Evolutionary conservation across 1,284 basidiomycete genomes (phyloP), one percentile per base, ranked within the genome.

Genomic region (Microbotryomycetes sp.): DNA sequence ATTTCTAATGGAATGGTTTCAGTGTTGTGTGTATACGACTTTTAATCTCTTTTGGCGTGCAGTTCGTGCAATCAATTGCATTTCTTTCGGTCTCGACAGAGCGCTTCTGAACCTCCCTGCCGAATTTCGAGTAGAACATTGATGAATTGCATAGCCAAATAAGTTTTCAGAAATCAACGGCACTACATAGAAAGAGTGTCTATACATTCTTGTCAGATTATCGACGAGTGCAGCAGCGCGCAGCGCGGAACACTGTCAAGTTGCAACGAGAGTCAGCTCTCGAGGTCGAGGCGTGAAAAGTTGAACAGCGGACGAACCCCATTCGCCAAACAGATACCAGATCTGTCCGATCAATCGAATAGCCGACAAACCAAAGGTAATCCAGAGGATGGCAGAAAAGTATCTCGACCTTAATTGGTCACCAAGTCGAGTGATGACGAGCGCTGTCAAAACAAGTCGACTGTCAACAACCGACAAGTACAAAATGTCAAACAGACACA

Each of bases 381-480:
- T 86, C 80, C 89, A 97, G 41, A 97, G 80, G 65, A 97, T 88
- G 63, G 90, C 77, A 27, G 81, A 79, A 76, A 93, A 92, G 76
- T 92, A 92, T 16, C 73, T 69, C 54, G 75, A 70, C 51, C 71
- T 69, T 57, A 72, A 71, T 15, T 60, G 50, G 30, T 56, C 49
- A 9, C 58, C 60, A 26, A 64, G 56, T 15, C 28, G 21, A 61
- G 65, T 61, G 28, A 69, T 66, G 16, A 64, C 57, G 50, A 68
- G 57, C 1, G 57, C 66, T 35, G 56, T 28, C 54, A 29, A 3
- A 18, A 0, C 13, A 27, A 4, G 24, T 48, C 1, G 18, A 21
- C 5, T 6, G 11, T 52, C 23, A 54, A 47, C 27, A 31, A 24
- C 15, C 23, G 5, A 29, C 52, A 13, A 23, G 41, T 18, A 2